These are phyloP conservation scores for Parathielavia hyrcaniae DNA, from an alignment of 495 filamentous ascomycete genomes.

Conservation along the genomic window DNA sequence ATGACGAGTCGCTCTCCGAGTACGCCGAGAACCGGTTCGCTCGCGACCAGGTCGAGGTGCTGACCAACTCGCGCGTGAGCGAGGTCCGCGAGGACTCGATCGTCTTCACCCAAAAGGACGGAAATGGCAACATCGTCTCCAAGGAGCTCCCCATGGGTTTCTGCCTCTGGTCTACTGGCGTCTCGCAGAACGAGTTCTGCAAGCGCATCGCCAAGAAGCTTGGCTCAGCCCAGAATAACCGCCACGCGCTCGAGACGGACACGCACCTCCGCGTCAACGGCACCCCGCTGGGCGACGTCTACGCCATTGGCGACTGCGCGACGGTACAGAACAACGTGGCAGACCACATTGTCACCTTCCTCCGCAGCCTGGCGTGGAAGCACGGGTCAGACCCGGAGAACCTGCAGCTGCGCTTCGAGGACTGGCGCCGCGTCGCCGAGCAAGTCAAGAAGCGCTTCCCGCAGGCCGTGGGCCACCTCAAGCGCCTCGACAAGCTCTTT, in stretches of 20 bases:
- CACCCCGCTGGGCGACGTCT: slow-evolving; percentile 88
- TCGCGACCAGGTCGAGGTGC: slow-evolving; percentile 81
- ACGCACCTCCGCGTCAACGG: slow-evolving; percentile 87
- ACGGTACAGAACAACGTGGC: slow-evolving; percentile 96
- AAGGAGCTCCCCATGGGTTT: slow-evolving; percentile 96
- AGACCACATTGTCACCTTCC: slow-evolving; percentile 77
- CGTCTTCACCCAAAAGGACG: slow-evolving; percentile 73
- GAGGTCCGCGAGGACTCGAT: slow-evolving; percentile 80
- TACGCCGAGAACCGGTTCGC: slow-evolving; percentile 90
- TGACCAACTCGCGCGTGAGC: slow-evolving; percentile 87
- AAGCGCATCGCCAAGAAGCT: slow-evolving; percentile 66
- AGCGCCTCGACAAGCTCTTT: slow-evolving; percentile 83
- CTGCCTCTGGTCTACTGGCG: slow-evolving; percentile 97
- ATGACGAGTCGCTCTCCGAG: slow-evolving; percentile 87
- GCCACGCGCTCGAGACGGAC: slow-evolving; percentile 90
- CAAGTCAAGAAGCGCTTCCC: slow-evolving; percentile 85
- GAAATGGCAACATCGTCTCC: slow-evolving; percentile 63
- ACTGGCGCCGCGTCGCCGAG: slow-evolving; percentile 79
- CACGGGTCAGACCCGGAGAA: slow-evolving; percentile 80
- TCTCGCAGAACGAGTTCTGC: slow-evolving; percentile 78
- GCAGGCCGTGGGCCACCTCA: slow-evolving; percentile 84
- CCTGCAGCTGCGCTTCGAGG: slow-evolving; percentile 72
- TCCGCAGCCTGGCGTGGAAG: slow-evolving; percentile 87
- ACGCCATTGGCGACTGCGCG: slow-evolving; percentile 93
- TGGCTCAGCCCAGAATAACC: slow-evolving; percentile 70